Evolutionary conservation across 106 monocot genomes (phyloP), one percentile per base, ranked within the genome.

Genomic region (Allium sativum): DNA sequence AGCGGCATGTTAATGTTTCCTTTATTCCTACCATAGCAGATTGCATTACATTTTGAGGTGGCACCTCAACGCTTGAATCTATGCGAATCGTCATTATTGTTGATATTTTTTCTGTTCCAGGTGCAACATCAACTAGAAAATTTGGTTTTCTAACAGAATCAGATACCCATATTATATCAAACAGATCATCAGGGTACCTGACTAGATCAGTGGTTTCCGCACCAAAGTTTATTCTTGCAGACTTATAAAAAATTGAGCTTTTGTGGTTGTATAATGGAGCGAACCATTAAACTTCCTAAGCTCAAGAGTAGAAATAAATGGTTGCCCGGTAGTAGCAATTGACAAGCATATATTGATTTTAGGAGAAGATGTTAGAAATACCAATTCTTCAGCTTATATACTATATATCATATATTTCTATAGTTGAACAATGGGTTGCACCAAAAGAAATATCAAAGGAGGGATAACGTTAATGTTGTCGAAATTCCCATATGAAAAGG

Each of bases 161-260:
- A 42, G 95, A 84, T 69, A 87, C 71, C 90, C 95, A 96, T 73
- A 96, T 84, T 72, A 87, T 80, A 70, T 96, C 95, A 70, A 87
- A 96, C 40, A 87, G 87, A 78, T 96, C 95, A 72, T 96, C 90
- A 40, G 95, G 95, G 63, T 87, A 96, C 74, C 95, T 96, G 76
- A 96, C 72, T 65, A 81, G 75, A 47, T 86, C 87, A 64, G 73
- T 84, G 69, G 65, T 96, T 55, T 84, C 77, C 16, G 95, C 95
- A 66, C 95, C 95, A 80, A 96, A 96, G 52, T 96, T 96, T 61
- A 91, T 96, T 73, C 95, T 87, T 67, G 95, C 95, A 31, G 95
- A 18, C 84, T 67, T 8, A 96, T 83, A 68, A 79, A 87, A 60
- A 82, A 96, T 21, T 80, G 81, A 44, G 81, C 70, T 68, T 96